Base-by-base conservation (phyloP, 2,329 filamentous ascomycete species). In the Berkeleyomyces rouxiae region DNA sequence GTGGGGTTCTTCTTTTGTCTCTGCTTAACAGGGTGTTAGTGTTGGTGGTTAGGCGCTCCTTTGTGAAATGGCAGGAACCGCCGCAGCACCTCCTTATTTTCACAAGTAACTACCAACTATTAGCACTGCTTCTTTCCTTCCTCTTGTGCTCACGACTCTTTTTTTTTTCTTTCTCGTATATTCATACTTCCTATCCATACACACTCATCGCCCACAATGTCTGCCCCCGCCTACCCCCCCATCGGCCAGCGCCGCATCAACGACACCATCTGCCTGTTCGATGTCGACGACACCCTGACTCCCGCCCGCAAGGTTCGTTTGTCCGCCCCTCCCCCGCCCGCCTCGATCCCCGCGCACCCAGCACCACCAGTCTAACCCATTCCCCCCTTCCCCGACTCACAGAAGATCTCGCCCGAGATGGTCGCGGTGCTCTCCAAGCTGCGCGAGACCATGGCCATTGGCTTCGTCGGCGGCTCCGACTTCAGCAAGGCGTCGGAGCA, bases 401-500 rank as follows among this genome's bases (percentile, higher is more conserved):
- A 91, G 87, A 70, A 71, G 65, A 88, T 83, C 68, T 83, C 84
- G 44, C 84, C 88, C 62, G 88, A 96, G 73, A 93, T 96, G 81
- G 86, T 96, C 67, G 75, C 82, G 67, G 78, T 92, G 66, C 88
- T 97, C 70, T 81, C 85, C 58, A 78, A 79, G 60, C 85, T 97
- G 68, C 89, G 93, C 68, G 82, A 93, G 72, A 90, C 93, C 74
- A 86, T 88, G 71, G 88, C 90, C 69, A 90, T 96, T 70, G 91
- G 90, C 69, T 95, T 84, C 76, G 91, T 97, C 66, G 93, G 93
- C 70, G 93, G 93, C 72, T 93, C 88, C 69, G 87, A 97, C 79
- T 82, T 96, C 66, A 77, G 74, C 72, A 97, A 99, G 79, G 93
- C 97, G 76, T 90, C 97, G 75, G 93, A 97, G 75, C 92, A 97